phyloP scores from a whole-genome alignment of 2,329 filamentous ascomycete genomes.

The Escovopsis weberi region DNA sequence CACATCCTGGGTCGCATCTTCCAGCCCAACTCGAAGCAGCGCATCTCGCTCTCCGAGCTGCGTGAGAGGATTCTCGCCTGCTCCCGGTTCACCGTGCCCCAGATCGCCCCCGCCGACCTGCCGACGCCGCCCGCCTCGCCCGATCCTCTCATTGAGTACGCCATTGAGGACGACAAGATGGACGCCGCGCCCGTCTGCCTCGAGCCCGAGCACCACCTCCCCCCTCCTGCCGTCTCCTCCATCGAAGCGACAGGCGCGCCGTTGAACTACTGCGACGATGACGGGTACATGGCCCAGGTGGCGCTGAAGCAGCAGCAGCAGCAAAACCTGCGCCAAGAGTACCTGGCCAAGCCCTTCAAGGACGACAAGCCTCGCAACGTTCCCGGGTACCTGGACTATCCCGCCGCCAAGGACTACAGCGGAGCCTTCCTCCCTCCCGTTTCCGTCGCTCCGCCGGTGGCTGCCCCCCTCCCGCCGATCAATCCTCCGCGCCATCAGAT shows the following conservation, averaged over 20 bases:
- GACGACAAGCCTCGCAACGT: conserved; percentile 28
- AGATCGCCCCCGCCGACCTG: conserved; percentile 18
- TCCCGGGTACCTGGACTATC: conserved; percentile 27
- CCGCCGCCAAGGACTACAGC: conserved; percentile 29
- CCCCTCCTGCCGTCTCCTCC: conserved; percentile 34
- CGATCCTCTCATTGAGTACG: conserved; percentile 28
- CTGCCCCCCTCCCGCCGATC: conserved; percentile 11
- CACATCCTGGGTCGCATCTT: conserved; percentile 79
- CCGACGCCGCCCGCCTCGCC: conserved; percentile 28
- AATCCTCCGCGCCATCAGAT: conserved; percentile 15
- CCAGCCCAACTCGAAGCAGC: conserved; percentile 65
- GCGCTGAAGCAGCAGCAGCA: conserved; percentile 27
- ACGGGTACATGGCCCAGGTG: conserved; percentile 23
- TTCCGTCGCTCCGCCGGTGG: conserved; percentile 10
- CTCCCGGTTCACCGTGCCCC: conserved; percentile 50
- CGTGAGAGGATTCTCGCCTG: conserved; percentile 64
- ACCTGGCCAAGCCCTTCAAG: conserved; percentile 29
- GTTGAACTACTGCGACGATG: conserved; percentile 35
- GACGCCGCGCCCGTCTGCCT: conserved; percentile 4
- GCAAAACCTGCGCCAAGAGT: conserved; percentile 26
- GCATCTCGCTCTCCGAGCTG: conserved; percentile 71
- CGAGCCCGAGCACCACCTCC: conserved; percentile 30
- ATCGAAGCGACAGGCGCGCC: conserved; percentile 42
- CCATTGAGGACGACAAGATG: conserved; percentile 23
- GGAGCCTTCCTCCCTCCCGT: conserved; percentile 19